These are phyloP conservation scores for Cicer chorassanicum DNA, from an alignment of 306 rosid species.

Conservation along the genomic window DNA sequence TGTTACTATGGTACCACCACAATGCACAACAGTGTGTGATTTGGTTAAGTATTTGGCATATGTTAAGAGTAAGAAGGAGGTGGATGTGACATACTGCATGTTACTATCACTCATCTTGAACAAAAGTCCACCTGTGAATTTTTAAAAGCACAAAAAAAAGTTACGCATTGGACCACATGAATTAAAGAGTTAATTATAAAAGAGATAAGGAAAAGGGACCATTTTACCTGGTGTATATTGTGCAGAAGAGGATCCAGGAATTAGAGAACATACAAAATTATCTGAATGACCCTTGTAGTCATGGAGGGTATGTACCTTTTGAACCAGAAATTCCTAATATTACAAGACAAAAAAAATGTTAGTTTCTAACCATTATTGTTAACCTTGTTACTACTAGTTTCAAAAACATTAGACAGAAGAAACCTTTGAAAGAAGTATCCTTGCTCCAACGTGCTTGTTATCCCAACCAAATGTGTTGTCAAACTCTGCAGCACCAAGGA, in stretches of 20 bases:
- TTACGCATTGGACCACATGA: constrained; percentile 57
- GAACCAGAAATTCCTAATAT: constrained; percentile 81
- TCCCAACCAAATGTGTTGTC: constrained; percentile 98
- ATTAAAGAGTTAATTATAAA: not conserved
- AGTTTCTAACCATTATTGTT: not conserved
- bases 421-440: constrained; percentile 87
- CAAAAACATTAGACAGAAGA: too few relatives aligned
- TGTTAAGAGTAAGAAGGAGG: constrained; percentile 79
- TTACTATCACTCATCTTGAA: constrained; percentile 89
- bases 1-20: constrained; percentile 73
- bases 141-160: constrained; percentile 44
- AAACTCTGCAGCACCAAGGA: constrained; percentile 82
- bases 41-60: constrained; percentile 91
- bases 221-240: constrained; percentile 85
- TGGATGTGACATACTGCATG: constrained; percentile 97
- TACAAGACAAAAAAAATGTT: not conserved
- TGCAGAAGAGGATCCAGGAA: constrained; percentile 83
- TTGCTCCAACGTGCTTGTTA: constrained; percentile 97
- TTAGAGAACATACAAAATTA: constrained; percentile 81
- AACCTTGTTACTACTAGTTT: not conserved
- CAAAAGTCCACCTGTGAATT: constrained; percentile 77
- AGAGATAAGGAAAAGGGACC: constrained; percentile 14
- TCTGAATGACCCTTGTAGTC: constrained; percentile 94
- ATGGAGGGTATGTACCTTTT: constrained; percentile 72
- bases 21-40: constrained; percentile 63